Evolutionary conservation across 2,329 filamentous ascomycete genomes (phyloP), one percentile per base, ranked within the genome.

Genomic region (Penicillium sp.): DNA sequence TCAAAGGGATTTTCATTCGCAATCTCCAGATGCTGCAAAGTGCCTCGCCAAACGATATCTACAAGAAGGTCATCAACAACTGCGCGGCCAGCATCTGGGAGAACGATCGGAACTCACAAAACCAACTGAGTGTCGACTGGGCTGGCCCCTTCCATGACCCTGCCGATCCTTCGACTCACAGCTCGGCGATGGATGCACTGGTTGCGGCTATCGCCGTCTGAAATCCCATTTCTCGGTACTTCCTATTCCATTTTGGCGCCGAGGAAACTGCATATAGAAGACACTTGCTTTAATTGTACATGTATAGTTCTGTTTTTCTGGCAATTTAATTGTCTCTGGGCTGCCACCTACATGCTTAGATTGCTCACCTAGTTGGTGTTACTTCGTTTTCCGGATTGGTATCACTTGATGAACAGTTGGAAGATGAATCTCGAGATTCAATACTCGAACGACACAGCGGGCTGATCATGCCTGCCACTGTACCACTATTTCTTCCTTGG

Each of bases 1-100:
- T 87, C 73, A 87, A 88, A 63, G 84, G 84, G 3, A 71, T 87
- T 23, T 86, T 87, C 48, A 72, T 78, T 11, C 74, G 82, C 14
- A 85, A 85, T 55, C 65, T 88, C 14, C 71, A 73, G 21, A 74
- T 77, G 39, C 62, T 88, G 21, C 70, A 83, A 15, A 55, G 64
- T 1, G 75, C 63, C 2, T 73, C 72, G 1, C 76, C 77, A 0
- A 65, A 75, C 25, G 59, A 69, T 3, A 59, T 59, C 7, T 83
- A 80, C 54, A 66, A 63, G 9, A 57, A 65, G 2, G 81, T 82
- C 39, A 76, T 87, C 40, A 60, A 73, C 33, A 67, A 62, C 18
- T 87, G 85, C 42, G 84, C 83, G 7, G 68, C 83, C 46, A 76
- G 75, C 30, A 80, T 87, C 43, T 87, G 83, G 84, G 57, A 59